Evolutionary conservation across 495 filamentous ascomycete genomes (phyloP).

Genomic region (Aspergillus wentii): DNA sequence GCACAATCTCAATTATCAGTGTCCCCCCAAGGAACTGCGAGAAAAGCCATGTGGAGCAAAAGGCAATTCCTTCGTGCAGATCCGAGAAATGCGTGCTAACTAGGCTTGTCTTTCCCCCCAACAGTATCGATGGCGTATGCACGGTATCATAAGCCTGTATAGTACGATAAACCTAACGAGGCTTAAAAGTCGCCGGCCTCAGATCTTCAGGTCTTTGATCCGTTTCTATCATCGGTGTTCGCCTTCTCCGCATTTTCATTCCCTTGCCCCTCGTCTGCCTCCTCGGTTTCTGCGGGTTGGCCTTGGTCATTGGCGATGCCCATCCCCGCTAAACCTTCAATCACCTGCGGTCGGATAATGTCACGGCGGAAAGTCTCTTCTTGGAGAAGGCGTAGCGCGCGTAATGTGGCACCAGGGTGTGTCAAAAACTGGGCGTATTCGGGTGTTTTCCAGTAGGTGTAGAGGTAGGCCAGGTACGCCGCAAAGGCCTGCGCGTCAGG

Average conservation of each 20-base stretch:
- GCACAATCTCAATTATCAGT: too few relatives aligned
- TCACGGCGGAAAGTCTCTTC: conserved; percentile 78
- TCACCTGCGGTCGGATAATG: conserved; percentile 70
- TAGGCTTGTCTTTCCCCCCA: not conserved
- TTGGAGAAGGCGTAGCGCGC: conserved; percentile 76
- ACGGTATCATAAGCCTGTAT: too few relatives aligned
- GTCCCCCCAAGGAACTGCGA: too few relatives aligned
- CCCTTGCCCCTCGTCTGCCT: conserved; percentile 25
- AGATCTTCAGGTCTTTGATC: conserved; percentile 21
- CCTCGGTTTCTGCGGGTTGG: conserved; percentile 12
- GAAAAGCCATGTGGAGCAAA: too few relatives aligned
- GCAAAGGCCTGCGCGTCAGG: conserved; percentile 52
- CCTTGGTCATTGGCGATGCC: conserved; percentile 34
- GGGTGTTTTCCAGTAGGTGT: conserved; percentile 76
- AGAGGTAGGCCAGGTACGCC: conserved; percentile 74
- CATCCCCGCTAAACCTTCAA: conserved; percentile 55
- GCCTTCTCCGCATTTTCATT: conserved; percentile 14
- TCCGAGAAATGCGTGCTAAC: too few relatives aligned
- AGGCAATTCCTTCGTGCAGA: not conserved
- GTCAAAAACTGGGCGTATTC: conserved; percentile 76
- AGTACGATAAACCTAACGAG: too few relatives aligned
- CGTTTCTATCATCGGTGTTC: conserved; percentile 6
- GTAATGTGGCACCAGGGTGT: conserved; percentile 79
- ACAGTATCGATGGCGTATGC: too few relatives aligned
- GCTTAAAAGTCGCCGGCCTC: too few relatives aligned